Evolutionary conservation across 306 rosid genomes (phyloP), one percentile per base, ranked within the genome.

Genomic region (Acacia crassicarpa): DNA sequence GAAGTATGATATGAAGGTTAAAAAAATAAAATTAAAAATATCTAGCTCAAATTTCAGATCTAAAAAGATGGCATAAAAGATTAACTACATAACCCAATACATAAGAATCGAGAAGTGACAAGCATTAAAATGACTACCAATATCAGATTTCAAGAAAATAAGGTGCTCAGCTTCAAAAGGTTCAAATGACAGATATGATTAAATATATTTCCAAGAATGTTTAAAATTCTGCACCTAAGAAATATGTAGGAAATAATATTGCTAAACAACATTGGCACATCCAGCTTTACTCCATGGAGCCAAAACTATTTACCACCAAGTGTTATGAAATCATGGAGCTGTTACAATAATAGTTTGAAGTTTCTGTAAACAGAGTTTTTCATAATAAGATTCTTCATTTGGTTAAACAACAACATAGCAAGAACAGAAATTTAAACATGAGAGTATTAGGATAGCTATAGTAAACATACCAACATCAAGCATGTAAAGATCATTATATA

Each of bases 381-480:
- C 23, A 51, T 53, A 9, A 32, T 45, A 82, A 69, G 80, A 73
- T 74, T 67, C 59, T 41, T n/a, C 35, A 40, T 53, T 49, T 68
- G 69, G 15, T 51, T 69, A 61, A 74, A 76, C 81, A 72, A 77
- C 1, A 74, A 32, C 30, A 73, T 62, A 74, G 38, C 38, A 74
- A 27, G 49, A 46, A 74, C 19, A 80, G 35, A 62, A 67, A 22
- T 16, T 43, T 35, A 61, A 54, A 76, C 38, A 22, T 16, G 25
- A 17, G 84, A 74, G 46, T 4, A 43, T 38, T 51, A 17, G 6
- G 9, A 79, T 35, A 61, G 79, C 46, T 81, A 76, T 43, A 46
- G 72, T 69, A 71, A 73, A 86, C 99, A 75, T 92, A 96, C 99
- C 99, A 73, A 88, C 77, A 89, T 96, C 94, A 70, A 96, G 97